Evolutionary conservation across 106 monocot genomes (phyloP), one percentile per base, ranked within the genome.

Genomic region (Dendrobium chrysotoxum): DNA sequence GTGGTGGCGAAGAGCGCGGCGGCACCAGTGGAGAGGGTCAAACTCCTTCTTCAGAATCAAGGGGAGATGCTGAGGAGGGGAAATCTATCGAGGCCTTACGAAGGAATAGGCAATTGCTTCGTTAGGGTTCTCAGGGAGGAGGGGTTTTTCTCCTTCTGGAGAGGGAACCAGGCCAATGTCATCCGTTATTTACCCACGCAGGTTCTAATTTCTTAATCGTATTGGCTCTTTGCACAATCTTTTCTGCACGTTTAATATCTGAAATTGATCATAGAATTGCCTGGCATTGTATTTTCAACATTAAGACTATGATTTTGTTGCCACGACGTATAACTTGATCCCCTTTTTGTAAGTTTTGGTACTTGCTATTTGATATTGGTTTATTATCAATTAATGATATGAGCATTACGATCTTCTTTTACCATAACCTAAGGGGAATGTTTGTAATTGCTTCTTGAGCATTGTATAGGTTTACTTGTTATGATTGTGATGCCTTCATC

Each of bases 141-240:
- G 83, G 94, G 97, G 0, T 81, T 86, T 77, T 46, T 85, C 67
- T 77, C 88, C 25, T 77, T 98, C 18, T 98, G 94, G 97, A 82
- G 97, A 28, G 91, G 97, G 50, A 92, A 98, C 76, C 97, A 92
- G 84, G 97, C 92, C 82, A 98, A 94, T 86, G 94, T 91, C 79
- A 91, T 98, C 84, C 77, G 97, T 65, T 98, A 98, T 65, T 91
- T 98, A 80, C 97, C 92, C 31, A 98, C 97, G 7, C 97, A 98
- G 97, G 97, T 96, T 31, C 18, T 44, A 67, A 44, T 75, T 40
- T 57, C 18, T 17, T 55, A 23, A 40, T 35, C 13, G 67, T 77
- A 16, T 47, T 75, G 18, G 0, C 20, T 81, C 57, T 18, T 50
- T 58, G 46, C 41, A 5, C 0, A 0, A n/a, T 74, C 13, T 28